Percentiles rank a stretch among this genome's conserved stretches.
Evolutionary conservation across 352 stramenopile genomes (phyloP).

Genomic region (Globisporangium viniferum): DNA sequence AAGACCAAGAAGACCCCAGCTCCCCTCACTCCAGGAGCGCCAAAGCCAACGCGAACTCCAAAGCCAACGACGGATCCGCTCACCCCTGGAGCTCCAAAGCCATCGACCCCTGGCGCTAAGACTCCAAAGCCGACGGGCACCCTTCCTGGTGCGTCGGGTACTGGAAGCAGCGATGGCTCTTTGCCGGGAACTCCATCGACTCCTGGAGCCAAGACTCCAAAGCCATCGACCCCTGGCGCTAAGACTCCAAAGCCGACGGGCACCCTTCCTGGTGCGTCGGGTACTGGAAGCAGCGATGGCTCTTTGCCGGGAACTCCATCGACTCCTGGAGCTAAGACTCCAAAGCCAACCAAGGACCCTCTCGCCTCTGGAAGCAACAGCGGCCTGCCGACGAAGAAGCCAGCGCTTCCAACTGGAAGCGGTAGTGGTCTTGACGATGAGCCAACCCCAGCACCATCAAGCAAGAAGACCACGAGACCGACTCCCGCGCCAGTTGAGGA

Average conservation of each 20-base stretch:
- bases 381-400: background rate
- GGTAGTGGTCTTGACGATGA: background rate
- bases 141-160: background rate
- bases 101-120: background rate
- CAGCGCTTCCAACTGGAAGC: background rate
- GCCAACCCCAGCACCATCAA: background rate
- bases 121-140: background rate
- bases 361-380: background rate
- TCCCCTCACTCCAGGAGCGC: background rate
- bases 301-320: background rate
- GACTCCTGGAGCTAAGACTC: background rate
- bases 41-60: background rate
- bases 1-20: constrained; percentile 1
- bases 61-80: background rate
- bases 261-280: background rate
- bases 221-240: background rate
- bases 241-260: background rate
- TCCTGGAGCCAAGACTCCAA: background rate
- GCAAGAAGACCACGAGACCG: background rate
- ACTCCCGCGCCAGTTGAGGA: background rate
- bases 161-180: background rate
- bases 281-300: background rate
- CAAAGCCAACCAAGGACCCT: background rate
- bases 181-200: background rate
- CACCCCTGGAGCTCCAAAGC: background rate